A percentile compares a stretch with the other conserved stretches of the same genome.
phyloP scores from a whole-genome alignment of 441 rosid species.

The Caryocar brasiliense region DNA sequence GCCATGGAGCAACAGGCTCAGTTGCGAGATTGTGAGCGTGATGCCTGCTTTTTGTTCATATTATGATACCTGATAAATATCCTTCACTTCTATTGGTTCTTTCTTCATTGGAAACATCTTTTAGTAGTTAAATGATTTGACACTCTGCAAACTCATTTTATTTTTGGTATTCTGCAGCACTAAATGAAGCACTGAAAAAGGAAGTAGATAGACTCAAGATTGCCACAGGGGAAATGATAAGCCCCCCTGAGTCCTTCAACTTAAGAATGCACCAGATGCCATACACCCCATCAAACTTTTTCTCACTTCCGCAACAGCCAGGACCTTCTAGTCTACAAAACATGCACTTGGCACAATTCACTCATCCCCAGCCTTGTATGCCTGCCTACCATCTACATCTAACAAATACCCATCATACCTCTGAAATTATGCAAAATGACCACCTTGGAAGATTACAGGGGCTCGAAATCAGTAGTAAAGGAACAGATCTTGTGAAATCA shows the following conservation, averaged over 20 bases:
- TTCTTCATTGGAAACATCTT: background rate
- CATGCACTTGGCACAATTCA: conserved; percentile 29
- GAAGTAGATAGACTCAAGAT: conserved; percentile 76
- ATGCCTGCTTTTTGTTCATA: background rate
- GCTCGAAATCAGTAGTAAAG: conserved; percentile 56
- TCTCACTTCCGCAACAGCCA: conserved; percentile 31
- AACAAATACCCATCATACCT: conserved; percentile 25
- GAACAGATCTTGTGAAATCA: conserved; percentile 39
- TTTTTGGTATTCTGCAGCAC: conserved; percentile 28
- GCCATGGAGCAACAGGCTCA: conserved; percentile 87
- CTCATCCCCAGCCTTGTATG: conserved; percentile 21
- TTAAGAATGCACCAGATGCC: conserved; percentile 51
- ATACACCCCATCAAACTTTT: conserved; percentile 29
- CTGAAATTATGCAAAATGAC: conserved; percentile 45
- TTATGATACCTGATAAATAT: background rate
- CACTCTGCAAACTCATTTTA: too few species aligned
- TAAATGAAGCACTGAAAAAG: conserved; percentile 66
- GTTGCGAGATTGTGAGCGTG: conserved; percentile 57
- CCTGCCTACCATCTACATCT: conserved; percentile 19
- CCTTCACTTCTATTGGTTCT: background rate
- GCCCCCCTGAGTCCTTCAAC: conserved; percentile 38
- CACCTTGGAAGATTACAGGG: conserved; percentile 49
- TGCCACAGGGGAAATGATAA: conserved; percentile 57
- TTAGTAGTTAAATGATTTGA: too few species aligned
- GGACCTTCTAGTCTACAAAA: conserved; percentile 25